Evolutionary conservation across 2,329 filamentous ascomycete species (phyloP), one percentile per base, ranked within the genome.

Genomic region (Hyphodiscus sp.): DNA sequence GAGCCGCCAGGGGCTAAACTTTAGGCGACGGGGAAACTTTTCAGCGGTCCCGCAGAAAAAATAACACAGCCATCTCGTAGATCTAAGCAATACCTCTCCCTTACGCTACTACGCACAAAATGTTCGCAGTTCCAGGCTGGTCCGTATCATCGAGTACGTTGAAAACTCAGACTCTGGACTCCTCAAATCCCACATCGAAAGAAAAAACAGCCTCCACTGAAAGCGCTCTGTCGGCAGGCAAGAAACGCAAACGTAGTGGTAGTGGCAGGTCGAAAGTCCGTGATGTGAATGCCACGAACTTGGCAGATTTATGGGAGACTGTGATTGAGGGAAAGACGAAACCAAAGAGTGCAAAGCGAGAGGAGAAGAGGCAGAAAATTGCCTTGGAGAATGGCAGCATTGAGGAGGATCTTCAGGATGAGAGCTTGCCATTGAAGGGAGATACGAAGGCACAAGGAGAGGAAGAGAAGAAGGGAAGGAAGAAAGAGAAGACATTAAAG

Each of bases 111-210:
- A 26, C 45, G 15, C 41, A 23, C 29, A 60, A 20, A 29, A 92
- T 97, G 92, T 97, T 97, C 70, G 86, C 91, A 10, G 91, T 97
- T 29, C 88, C 89, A 65, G 94, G 94, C 62, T 96, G 92, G 91
- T 89, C 89, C 41, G 78, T 96, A 38, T 82, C 89, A 52, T 79
- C 85, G 57, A 81, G 83, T 61, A 75, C 74, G 50, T 80, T 95
- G 59, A 90, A 89, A 71, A 72, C 82, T 29, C 89, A 96, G 71
- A 65, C 67, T 18, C 44, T 58, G 7, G 57, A 58, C 23, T 30
- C 52, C 1, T 44, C 55, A 33, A 61, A 61, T 19, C 41, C 56
- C 11, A 45, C 46, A 1, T 48, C 53, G n/a, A 49, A 49, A 11
- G 20, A 20, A 11, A 38, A 16, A 52, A 66, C 46, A 42, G 52